Conservation (phyloP, 768 basidiomycete genomes). For the Clitopilus hobsonii region DNA sequence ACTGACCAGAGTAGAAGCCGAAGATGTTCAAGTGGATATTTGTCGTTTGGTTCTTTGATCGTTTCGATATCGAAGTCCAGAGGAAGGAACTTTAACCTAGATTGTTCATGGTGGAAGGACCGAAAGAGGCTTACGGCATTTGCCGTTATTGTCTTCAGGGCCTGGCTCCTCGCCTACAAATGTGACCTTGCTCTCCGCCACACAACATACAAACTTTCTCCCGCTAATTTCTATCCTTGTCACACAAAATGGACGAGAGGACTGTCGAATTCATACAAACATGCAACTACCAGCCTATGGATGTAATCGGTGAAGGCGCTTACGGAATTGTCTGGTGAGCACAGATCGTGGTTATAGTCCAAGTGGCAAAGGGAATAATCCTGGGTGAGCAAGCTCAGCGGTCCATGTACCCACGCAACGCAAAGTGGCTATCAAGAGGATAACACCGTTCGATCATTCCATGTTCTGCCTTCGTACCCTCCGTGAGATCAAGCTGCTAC, state of each 20-base stretch:
- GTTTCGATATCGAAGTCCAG: background rate
- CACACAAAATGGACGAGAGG: conserved; percentile 14
- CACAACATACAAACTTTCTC: background rate
- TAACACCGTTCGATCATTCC: conserved; percentile 91
- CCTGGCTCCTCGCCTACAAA: background rate
- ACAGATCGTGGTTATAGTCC: background rate
- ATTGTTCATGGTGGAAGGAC: background rate
- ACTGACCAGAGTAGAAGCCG: background rate
- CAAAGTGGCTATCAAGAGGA: conserved; percentile 94
- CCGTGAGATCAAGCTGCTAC: conserved; percentile 89
- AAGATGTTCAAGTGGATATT: background rate
- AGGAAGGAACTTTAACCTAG: background rate
- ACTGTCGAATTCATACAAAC: conserved; percentile 46
- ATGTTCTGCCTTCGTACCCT: conserved; percentile 88
- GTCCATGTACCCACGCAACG: conserved; percentile 72
- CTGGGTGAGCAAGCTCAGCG: conserved; percentile 49
- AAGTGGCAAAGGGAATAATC: background rate
- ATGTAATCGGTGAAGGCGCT: conserved; percentile 91
- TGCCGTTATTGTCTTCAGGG: conserved; percentile 2
- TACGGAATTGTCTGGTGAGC: conserved; percentile 82
- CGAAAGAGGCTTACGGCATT: background rate
- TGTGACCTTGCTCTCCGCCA: background rate
- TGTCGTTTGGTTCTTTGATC: background rate
- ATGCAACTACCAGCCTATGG: conserved; percentile 64
- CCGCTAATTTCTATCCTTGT: background rate